Percentiles rank a stretch among this genome's conserved stretches.
phyloP scores from a whole-genome alignment of 2,329 filamentous ascomycete genomes.

The Pseudopyrenochaeta lycopersici region DNA sequence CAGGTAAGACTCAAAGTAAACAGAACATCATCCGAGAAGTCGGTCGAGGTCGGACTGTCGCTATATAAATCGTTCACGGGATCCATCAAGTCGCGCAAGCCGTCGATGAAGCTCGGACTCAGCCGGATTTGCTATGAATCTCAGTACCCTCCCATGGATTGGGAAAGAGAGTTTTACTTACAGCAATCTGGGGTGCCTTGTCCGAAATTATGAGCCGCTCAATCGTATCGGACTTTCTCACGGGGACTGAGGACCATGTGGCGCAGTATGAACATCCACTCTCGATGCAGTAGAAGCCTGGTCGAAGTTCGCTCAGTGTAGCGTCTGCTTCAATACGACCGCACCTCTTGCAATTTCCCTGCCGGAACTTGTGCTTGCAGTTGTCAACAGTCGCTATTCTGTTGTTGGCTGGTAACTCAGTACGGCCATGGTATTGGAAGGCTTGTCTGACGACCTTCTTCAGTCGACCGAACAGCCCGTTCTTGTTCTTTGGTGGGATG shows the following conservation, averaged over 20 bases:
- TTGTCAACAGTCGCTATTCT: neutral
- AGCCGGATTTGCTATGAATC: neutral
- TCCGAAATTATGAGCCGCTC: neutral
- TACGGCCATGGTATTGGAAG: neutral
- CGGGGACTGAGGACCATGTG: neutral
- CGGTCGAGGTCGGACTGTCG: neutral
- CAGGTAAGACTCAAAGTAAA: neutral
- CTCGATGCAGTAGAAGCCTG: neutral
- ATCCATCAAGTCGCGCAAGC: neutral
- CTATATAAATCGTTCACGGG: neutral
- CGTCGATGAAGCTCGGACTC: neutral
- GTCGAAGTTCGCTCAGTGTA: neutral
- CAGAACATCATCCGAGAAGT: neutral
- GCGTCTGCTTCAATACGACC: neutral
- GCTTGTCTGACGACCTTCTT: neutral
- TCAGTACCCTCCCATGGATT: neutral
- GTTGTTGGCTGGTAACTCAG: no score
- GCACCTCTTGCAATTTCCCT: slow-evolving; percentile 2
- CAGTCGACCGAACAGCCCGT: slow-evolving; percentile 5
- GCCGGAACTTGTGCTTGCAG: slow-evolving; percentile 2
- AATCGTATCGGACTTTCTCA: neutral
- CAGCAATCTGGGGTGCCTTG: neutral
- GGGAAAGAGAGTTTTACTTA: neutral
- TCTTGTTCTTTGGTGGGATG: neutral
- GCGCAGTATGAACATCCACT: neutral